Evolutionary conservation across 108 stramenopile species (phyloP), one percentile per base, ranked within the genome.

Genomic region (Nitzschia sp.): DNA sequence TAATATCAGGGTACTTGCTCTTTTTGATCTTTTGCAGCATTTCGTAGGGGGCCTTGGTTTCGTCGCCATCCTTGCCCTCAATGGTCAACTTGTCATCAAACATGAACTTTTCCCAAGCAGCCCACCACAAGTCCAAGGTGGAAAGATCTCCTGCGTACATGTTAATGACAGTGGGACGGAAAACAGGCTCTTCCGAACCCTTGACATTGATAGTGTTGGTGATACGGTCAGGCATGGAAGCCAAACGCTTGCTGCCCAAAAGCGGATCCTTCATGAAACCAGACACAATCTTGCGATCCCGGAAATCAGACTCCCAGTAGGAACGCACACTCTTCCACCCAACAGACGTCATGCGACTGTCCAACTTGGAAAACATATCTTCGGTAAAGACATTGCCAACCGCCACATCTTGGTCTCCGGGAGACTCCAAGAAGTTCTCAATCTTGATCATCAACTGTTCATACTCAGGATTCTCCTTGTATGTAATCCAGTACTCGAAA

Each of bases 181-280:
- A 92, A 9, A 90, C 83, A 26, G 79, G 76, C 15, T 74, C 78
- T 19, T 81, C 80, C 2, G 72, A 69, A 15, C 67, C 74, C 24
- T 83, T 80, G 37, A 89, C 74, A 62, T 86, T 91, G 58, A 97
- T 93, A 0, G 94, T 94, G 73, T 97, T 97, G 15, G 96, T 97
- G 43, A 95, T 91, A 21, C 96, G 88, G 72, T 97, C 96, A 6
- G 85, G 96, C 96, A 97, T 97, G 66, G 89, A 91, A 25, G 93
- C 92, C 63, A 97, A 69, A 26, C 96, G 91, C 70, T 97, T 97
- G 71, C 74, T 82, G 50, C 96, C 96, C 46, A 97, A 43, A 50
- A 77, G 48, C 9, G 65, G 71, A 67, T 97, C 96, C 48, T 72
- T 53, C 75, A 97, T 75, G 69, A 97, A 95, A 14, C 72, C 88